Percentiles rank a stretch among this genome's conserved stretches.
phyloP scores from a whole-genome alignment of 805 yeast species.

The Kluyveromyces wickerhamii region DNA sequence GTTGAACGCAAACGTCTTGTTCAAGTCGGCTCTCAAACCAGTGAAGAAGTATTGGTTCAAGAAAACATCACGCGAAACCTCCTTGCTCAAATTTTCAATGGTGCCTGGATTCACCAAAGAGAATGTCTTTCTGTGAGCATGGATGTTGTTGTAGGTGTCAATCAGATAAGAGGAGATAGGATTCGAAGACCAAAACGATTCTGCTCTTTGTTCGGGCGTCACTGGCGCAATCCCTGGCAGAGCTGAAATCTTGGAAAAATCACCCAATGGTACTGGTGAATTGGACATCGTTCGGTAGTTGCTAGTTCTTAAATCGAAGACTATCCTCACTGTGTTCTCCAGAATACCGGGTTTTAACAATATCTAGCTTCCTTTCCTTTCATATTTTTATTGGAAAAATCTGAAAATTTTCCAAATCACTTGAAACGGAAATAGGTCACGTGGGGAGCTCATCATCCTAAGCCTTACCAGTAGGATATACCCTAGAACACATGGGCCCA shows the following conservation, averaged over 20 bases:
- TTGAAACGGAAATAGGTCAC: not conserved
- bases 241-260: constrained; percentile 54
- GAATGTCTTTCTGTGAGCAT: constrained; percentile 72
- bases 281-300: constrained; percentile 2
- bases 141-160: constrained; percentile 62
- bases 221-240: constrained; percentile 49
- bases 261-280: constrained; percentile 47
- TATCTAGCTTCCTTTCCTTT: no score
- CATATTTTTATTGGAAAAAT: no score
- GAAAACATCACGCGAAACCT: constrained; percentile 89
- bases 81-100: constrained; percentile 86
- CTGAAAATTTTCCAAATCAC: constrained; percentile 2
- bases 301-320: no score
- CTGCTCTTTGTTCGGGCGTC: constrained; percentile 43
- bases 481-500: no score
- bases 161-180: constrained; percentile 75
- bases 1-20: constrained; percentile 81
- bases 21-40: constrained; percentile 93
- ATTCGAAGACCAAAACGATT: constrained; percentile 64
- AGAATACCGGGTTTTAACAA: no score
- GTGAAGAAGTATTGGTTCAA: constrained; percentile 84
- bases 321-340: no score
- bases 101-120: constrained; percentile 91
- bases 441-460: no score
- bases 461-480: no score